phyloP scores from a whole-genome alignment of 768 basidiomycete species.

The Suillus variegatus region DNA sequence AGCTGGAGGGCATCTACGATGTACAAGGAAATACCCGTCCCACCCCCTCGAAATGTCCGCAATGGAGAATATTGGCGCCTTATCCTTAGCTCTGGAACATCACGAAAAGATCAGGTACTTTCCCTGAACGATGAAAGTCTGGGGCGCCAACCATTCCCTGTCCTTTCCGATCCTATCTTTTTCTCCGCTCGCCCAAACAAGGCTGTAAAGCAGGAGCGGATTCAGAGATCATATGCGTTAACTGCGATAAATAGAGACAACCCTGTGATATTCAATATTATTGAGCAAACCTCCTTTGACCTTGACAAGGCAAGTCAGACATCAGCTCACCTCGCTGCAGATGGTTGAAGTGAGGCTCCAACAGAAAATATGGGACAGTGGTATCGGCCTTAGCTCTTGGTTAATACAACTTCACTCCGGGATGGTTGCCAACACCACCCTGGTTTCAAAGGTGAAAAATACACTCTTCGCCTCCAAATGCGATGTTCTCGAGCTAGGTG shows the following conservation, averaged over 20 bases:
- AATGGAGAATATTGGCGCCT: constrained; percentile 68
- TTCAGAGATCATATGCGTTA: constrained; percentile 56
- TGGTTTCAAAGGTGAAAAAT: constrained; percentile 28
- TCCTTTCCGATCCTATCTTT: constrained; percentile 67
- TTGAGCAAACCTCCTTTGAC: constrained; percentile 87
- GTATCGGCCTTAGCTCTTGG: constrained; percentile 84
- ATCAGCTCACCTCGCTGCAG: neutral
- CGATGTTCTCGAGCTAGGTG: constrained; percentile 72
- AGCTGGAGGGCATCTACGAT: constrained; percentile 67
- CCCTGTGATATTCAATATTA: constrained; percentile 46
- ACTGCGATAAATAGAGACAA: constrained; percentile 23
- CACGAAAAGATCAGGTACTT: constrained; percentile 33
- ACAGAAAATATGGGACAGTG: constrained; percentile 98
- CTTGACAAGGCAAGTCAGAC: constrained; percentile 76
- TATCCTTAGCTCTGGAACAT: constrained; percentile 47
- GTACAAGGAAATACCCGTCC: constrained; percentile 75
- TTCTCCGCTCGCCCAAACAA: constrained; percentile 37
- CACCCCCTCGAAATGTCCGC: constrained; percentile 53
- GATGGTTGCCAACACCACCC: neutral
- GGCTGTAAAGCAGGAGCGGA: constrained; percentile 63
- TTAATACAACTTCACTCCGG: constrained; percentile 43
- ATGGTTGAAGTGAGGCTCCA: constrained; percentile 12
- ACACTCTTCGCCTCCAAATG: constrained; percentile 41
- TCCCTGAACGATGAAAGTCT: constrained; percentile 43
- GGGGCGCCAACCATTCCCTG: constrained; percentile 55